phyloP scores from a whole-genome alignment of 495 filamentous ascomycete genomes.

The Cairneyella variabilis region DNA sequence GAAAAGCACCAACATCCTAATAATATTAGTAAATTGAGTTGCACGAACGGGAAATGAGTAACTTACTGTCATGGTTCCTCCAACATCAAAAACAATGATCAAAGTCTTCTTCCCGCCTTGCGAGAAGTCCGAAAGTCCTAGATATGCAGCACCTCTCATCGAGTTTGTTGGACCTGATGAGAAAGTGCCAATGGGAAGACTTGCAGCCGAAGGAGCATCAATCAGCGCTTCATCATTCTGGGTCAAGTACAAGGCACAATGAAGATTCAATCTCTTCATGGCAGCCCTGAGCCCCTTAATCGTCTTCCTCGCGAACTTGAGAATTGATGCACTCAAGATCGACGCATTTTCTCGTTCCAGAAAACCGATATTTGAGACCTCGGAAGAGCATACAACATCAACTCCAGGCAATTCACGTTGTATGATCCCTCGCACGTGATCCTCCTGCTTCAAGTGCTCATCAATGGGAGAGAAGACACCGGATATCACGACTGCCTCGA shows the following conservation, averaged over 20 bases:
- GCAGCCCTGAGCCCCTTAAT: constrained; percentile 44
- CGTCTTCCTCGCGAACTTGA: constrained; percentile 44
- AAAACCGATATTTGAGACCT: constrained; percentile 47
- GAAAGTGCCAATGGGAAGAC: constrained; percentile 50
- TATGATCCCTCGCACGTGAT: constrained; percentile 40
- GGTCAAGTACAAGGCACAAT: constrained; percentile 50
- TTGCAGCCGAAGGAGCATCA: constrained; percentile 41
- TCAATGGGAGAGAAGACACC: constrained; percentile 59
- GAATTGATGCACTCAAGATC: constrained; percentile 51
- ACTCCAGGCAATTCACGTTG: constrained; percentile 37
- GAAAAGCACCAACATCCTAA: constrained; percentile 32
- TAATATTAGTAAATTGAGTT: not conserved
- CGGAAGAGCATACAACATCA: constrained; percentile 47
- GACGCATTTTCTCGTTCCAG: constrained; percentile 55
- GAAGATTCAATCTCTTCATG: constrained; percentile 40
- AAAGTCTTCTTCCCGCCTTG: constrained; percentile 30
- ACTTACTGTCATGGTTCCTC: constrained; percentile 45
- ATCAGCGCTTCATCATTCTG: constrained; percentile 55
- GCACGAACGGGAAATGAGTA: not conserved
- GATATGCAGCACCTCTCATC: constrained; percentile 52
- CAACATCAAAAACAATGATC: constrained; percentile 47
- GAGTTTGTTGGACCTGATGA: constrained; percentile 53
- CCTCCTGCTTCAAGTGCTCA: constrained; percentile 43
- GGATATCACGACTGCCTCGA: constrained; percentile 49
- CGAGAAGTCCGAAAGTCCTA: constrained; percentile 22